Evolutionary conservation across 495 filamentous ascomycete species (phyloP), one percentile per base, ranked within the genome.

Genomic region (Talaromyces thailandensis): DNA sequence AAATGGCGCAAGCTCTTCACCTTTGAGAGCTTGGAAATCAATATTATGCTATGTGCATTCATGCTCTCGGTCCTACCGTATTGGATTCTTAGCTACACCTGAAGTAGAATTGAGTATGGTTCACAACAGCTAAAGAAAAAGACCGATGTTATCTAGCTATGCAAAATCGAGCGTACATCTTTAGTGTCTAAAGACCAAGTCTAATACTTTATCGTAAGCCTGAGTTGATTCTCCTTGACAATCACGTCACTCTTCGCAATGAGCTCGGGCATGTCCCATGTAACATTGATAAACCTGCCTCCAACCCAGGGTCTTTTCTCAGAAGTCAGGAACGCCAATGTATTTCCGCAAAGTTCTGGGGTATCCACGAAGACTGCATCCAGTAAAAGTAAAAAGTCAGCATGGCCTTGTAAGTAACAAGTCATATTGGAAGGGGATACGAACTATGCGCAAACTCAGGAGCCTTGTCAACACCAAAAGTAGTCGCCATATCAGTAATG

Each of bases 231-330:
- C 6, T 65, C 61, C 40, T 69, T 56, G 2, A 77, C 67, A 65
- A 80, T 75, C 11, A 79, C 69, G n/a, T 76, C 66, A 62, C 75
- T 75, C 67, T 64, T 74, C 4, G 51, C 64, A 64, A 77, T 69
- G n/a, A 80, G 65, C 66, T 80, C 72, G 18, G 70, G 68, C 73
- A 82, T 74, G 62, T 80, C 76, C 79, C 76, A 82, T 1, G 58
- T 72, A 2, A 52, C 68, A 24, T 60, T 72, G 53, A 76, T 50
- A 62, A 68, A 77, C 23, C 76, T 68, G 8, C 75, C 77, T 2
- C 51, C 72, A 8, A 79, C 45, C 77, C 77, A 79, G 7, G 70
- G 64, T n/a, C 73, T 60, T 8, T 66, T 60, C 66, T 78, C 72
- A 6, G 60, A 55, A 12, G 61, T 66, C 9, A 79, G 43, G 68